Evolutionary conservation across 2,329 filamentous ascomycete species (phyloP), one percentile per base, ranked within the genome.

Genomic region (Incumbomyces delicatus): DNA sequence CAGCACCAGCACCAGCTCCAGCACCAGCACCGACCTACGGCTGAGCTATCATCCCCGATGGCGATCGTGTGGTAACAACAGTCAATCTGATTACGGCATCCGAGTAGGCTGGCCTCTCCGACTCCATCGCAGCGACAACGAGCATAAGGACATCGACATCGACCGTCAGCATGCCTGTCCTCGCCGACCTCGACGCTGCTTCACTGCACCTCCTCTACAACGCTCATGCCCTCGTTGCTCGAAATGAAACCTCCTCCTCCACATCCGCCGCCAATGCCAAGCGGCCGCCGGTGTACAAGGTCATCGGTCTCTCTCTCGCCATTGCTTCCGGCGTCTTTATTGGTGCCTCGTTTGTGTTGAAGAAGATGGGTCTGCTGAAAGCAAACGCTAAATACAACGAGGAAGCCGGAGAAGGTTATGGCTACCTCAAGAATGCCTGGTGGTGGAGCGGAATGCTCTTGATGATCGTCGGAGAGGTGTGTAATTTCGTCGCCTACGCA

Each of bases 301-400:
- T 82, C 20, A 77, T 96, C 55, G 92, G 92, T 46, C 87, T 98
- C 52, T 74, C 80, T 17, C 73, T 98, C 31, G 92, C 92, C 13
- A 76, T 95, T 49, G 80, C 81, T 29, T 96, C 90, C 0, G 92
- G 92, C 35, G 64, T 87, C 48, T 96, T 96, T 63, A 98, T 98
- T 61, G 92, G 92, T 46, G 76, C 84, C 12, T 96, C 90, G 0
- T 98, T 96, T 64, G 89, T 96, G 22, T 69, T 98, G 60, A 96
- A 96, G 69, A 98, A 98, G 70, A 75, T 86, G 50, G 92, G 92
- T 3, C 69, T 98, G 57, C 74, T 98, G 51, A 88, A 81, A 63
- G 90, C 92, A 42, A 98, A 96, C 66, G 81, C 86, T 58, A 96
- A 96, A 65, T 96, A 96, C 72, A 85, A 94, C 52, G 88, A 96